Evolutionary conservation across 75 land plant species (phyloP), one percentile per base, ranked within the genome.

Genomic region (Sequoiadendron giganteum): DNA sequence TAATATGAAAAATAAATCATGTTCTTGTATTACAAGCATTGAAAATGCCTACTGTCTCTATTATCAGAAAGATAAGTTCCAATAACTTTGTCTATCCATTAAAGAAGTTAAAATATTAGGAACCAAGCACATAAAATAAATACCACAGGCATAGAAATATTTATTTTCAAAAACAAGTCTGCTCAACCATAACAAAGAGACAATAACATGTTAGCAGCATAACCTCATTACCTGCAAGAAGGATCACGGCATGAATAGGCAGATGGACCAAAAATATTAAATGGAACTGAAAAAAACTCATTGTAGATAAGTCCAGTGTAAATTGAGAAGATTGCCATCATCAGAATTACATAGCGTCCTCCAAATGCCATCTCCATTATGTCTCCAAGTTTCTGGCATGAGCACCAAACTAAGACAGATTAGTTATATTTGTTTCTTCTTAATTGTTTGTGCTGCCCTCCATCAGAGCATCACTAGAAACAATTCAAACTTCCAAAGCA

Each of bases 251-350:
- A 98, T 13, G 88, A 89, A 93, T 98, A 98, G 36, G 99, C 99
- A 56, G 99, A 96, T 75, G 55, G 91, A 40, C 96, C 95, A 93
- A 97, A 95, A 80, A 94, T 77, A 83, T 91, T 89, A 87, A 97
- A 93, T 45, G 99, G 95, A 40, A 97, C 94, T 32, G 99, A 98
- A 88, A 98, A 97, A 89, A 98, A 98, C 91, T 98, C 99, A 91
- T 98, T 98, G 89, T 98, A 98, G 85, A 98, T 95, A 55, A 98
- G 90, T 13, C 99, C 99, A 10, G 99, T 97, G 90, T 95, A 98
- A 10, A 98, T 98, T 70, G 99, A 98, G 86, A 97, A 98, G 47
- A 97, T 84, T 54, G 98, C 90, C 99, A 98, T 98, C 94, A 98
- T 88, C 89, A 98, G 58, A 85, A 98, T 95, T 40, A 97, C 93